Evolutionary conservation across 495 filamentous ascomycete genomes (phyloP), one percentile per base, ranked within the genome.

Genomic region (Aspergillus homomorphus): DNA sequence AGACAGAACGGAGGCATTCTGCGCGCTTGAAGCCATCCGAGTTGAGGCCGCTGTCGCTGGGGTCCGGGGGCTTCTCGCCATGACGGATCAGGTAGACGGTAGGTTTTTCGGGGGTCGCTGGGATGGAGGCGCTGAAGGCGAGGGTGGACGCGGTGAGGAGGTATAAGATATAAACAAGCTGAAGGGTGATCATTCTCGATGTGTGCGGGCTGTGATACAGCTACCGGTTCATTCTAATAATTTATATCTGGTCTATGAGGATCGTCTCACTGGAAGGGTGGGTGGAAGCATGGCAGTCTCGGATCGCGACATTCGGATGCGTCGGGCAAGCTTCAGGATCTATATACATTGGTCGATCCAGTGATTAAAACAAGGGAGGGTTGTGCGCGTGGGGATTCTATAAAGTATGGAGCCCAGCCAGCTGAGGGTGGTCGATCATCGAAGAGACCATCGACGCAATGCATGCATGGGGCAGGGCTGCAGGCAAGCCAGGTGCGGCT

Each of bases 51-150:
- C 71, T 67, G 26, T 70, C 72, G 28, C 69, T 60, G 5, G 56
- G 56, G 54, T 77, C 58, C 9, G 56, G 62, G 15, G 78, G 77
- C 59, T 83, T 83, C 62, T 83, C 80, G 56, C 75, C 80, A 59
- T 83, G 80, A 33, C 80, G 77, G 56, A 83, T 81, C n/a, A 83
- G 60, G 60, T 81, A 83, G 41, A 82, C 65, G 3, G 62, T 73
- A 14, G 73, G 67, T 16, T 19, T 15, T 8, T 14, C 12, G 14
- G 48, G 48, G 23, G 48, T 12, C 9, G 48, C 20, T 24, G 46
- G 16, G 23, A 51, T 18, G 14, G 23, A 51, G 48, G n/a, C 15
- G 21, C 24, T 14, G 18, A 24, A 15, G 24, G 23, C 15, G 2
- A 18, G 48, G 14, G 9, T 51, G 48, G 12, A 9, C 15, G 33